A percentile compares a stretch with the other conserved stretches of the same genome.
phyloP scores from a whole-genome alignment of 2,329 filamentous ascomycete species.

The Thyridium curvatum region DNA sequence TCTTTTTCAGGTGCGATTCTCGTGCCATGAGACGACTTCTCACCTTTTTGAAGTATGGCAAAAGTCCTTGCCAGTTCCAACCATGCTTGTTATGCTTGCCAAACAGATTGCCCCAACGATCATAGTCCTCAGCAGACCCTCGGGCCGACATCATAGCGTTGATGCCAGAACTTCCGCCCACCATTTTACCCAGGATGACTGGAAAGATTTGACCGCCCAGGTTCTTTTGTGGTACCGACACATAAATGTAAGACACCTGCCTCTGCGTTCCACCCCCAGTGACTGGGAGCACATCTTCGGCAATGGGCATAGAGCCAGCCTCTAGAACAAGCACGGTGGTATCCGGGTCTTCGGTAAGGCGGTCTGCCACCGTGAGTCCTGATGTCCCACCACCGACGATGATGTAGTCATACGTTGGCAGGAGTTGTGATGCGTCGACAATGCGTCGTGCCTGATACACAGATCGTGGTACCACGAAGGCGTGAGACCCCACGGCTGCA shows the following conservation, averaged over 20 bases:
- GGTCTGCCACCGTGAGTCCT: constrained; percentile 2
- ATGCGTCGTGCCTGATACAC: too few species aligned
- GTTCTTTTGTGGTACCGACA: not conserved
- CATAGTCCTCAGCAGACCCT: constrained; percentile 22
- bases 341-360: constrained; percentile 3
- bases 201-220: constrained; percentile 21
- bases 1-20: too few species aligned
- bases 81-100: constrained; percentile 13
- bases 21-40: too few species aligned
- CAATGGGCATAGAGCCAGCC: not conserved
- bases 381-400: constrained; percentile 5
- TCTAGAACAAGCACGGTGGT: constrained; percentile 3
- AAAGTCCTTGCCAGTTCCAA: constrained; percentile 23
- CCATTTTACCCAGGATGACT: constrained; percentile 22
- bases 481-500: too few species aligned
- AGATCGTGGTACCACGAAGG: too few species aligned
- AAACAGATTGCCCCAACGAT: constrained; percentile 26
- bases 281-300: too few species aligned
- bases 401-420: constrained; percentile 1
- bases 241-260: too few species aligned
- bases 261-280: too few species aligned
- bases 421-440: too few species aligned
- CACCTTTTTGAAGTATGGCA: constrained; percentile 24
- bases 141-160: constrained; percentile 28
- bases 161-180: constrained; percentile 29